Evolutionary conservation across 2,329 filamentous ascomycete species (phyloP).

Genomic region (Trichoderma koningiopsis): DNA sequence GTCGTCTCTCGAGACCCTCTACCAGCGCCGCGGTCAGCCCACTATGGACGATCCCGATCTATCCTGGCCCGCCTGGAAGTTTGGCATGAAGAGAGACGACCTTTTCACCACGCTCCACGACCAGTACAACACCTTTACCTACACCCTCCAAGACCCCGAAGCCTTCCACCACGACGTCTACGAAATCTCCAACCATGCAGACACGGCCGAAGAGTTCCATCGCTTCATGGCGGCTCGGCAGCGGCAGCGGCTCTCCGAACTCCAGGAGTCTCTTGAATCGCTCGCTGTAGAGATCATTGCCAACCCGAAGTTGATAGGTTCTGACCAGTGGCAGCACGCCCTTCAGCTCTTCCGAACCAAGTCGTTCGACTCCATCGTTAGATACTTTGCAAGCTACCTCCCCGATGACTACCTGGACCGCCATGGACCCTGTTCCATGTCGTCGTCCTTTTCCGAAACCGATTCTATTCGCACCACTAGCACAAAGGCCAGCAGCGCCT

Average conservation of each 20-base stretch:
- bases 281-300: constrained; percentile 63
- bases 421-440: constrained; percentile 40
- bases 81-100: constrained; percentile 62
- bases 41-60: constrained; percentile 57
- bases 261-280: constrained; percentile 58
- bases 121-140: constrained; percentile 61
- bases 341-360: constrained; percentile 61
- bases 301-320: constrained; percentile 60
- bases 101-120: constrained; percentile 61
- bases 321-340: constrained; percentile 60
- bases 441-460: constrained; percentile 45
- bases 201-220: constrained; percentile 57
- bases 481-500: constrained; percentile 45
- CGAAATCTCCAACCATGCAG: constrained; percentile 57
- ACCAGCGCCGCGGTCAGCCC: constrained; percentile 24
- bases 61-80: constrained; percentile 64
- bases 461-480: constrained; percentile 43
- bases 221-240: constrained; percentile 56
- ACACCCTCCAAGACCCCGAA: constrained; percentile 59
- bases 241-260: constrained; percentile 55
- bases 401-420: constrained; percentile 51
- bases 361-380: constrained; percentile 61
- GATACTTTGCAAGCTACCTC: constrained; percentile 62
- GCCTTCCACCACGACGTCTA: constrained; percentile 64
- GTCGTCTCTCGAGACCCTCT: neutral